Conservation (phyloP, 192 early-diverging fungal genomes). For the Borealophlyctis nickersoniae region DNA sequence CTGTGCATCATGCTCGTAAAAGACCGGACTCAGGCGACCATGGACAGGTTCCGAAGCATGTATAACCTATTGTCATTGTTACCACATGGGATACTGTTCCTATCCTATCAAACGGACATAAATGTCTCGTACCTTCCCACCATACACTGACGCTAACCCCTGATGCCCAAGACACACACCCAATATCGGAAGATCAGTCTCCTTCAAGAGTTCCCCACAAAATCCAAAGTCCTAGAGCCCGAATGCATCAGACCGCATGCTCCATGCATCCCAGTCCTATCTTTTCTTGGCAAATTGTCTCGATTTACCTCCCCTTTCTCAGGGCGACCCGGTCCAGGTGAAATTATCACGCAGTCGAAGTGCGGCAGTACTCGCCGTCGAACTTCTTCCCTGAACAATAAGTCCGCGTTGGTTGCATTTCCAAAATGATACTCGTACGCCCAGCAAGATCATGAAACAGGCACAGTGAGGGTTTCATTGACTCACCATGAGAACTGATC, state of each 20-base stretch:
- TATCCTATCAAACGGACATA: neutral
- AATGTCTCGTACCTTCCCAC: slow-evolving; percentile 48
- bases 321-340: slow-evolving; percentile 90
- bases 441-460: too few relatives aligned
- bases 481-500: slow-evolving; percentile 83
- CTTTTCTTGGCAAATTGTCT: neutral
- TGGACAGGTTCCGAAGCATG: slow-evolving; percentile 74
- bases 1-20: slow-evolving; percentile 20
- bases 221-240: slow-evolving; percentile 74
- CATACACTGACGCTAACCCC: slow-evolving; percentile 70
- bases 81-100: neutral
- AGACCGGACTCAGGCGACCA: slow-evolving; percentile 67
- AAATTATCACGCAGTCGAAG: slow-evolving; percentile 88
- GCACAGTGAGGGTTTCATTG: too few relatives aligned
- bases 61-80: slow-evolving; percentile 41
- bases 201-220: slow-evolving; percentile 55
- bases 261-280: neutral
- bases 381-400: slow-evolving; percentile 49
- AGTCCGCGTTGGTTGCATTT: too few relatives aligned
- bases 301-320: slow-evolving; percentile 46
- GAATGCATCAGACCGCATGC: neutral
- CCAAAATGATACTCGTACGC: too few relatives aligned
- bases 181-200: slow-evolving; percentile 66
- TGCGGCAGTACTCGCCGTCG: slow-evolving; percentile 64
- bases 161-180: slow-evolving; percentile 96